phyloP scores from a whole-genome alignment of 345 rosid species.

The Boechera stricta region DNA sequence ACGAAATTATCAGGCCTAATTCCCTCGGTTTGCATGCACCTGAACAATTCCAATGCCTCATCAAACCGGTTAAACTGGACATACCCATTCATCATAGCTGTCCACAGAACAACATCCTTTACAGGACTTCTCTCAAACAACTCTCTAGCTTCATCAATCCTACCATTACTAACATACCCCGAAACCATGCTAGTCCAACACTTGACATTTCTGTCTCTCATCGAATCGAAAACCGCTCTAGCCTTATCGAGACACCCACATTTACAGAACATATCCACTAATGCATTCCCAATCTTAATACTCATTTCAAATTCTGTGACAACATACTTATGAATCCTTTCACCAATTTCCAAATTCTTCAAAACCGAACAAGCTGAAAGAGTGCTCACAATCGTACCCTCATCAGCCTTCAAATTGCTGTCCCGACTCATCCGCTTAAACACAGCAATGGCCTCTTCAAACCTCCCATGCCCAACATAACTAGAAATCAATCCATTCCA shows the following conservation, averaged over 20 bases:
- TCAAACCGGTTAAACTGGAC: conserved; percentile 69
- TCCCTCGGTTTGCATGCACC: conserved; percentile 59
- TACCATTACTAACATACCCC: conserved; percentile 63
- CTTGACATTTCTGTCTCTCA: conserved; percentile 62
- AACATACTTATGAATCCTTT: conserved; percentile 55
- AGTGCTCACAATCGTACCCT: conserved; percentile 68
- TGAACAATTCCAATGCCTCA: conserved; percentile 62
- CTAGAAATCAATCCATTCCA: conserved; percentile 77
- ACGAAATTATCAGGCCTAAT: conserved; percentile 67
- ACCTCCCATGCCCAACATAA: conserved; percentile 57
- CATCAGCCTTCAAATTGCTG: conserved; percentile 55
- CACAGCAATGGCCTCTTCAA: conserved; percentile 56
- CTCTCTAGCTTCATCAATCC: conserved; percentile 61
- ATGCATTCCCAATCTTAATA: conserved; percentile 61
- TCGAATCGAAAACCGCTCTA: conserved; percentile 50
- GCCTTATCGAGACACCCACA: conserved; percentile 67
- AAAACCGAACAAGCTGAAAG: conserved; percentile 69
- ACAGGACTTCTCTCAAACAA: conserved; percentile 74
- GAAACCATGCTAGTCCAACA: conserved; percentile 80
- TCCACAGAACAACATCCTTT: conserved; percentile 77
- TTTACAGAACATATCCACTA: conserved; percentile 74
- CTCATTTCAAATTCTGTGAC: conserved; percentile 51
- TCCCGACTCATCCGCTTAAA: conserved; percentile 56
- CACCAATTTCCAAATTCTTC: conserved; percentile 61
- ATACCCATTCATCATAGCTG: conserved; percentile 88